These are phyloP conservation scores for Claviceps purpurea DNA, from an alignment of 2,329 filamentous ascomycete genomes.

Conservation along the genomic window DNA sequence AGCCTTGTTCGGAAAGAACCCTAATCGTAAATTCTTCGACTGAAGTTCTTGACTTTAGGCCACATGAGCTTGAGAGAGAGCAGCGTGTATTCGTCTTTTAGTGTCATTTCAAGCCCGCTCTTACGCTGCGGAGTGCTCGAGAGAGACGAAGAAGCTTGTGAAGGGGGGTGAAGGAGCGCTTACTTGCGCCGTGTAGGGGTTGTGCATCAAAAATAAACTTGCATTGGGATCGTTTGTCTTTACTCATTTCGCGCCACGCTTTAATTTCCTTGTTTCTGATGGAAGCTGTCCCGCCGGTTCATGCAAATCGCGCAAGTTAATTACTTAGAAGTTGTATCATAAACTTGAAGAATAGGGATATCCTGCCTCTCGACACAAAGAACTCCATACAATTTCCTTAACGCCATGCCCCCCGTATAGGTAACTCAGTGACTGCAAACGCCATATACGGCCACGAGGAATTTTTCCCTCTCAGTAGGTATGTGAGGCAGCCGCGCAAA, in stretches of 20 bases:
- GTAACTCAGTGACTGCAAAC: too few relatives aligned
- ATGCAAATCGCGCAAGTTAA: conserved; percentile 3
- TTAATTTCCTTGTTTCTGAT: neutral
- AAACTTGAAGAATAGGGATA: conserved; percentile 1
- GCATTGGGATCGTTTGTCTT: neutral
- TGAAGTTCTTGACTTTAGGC: conserved; percentile 29
- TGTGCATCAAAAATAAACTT: neutral
- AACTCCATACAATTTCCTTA: neutral
- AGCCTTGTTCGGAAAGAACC: conserved; percentile 85
- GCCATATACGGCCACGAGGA: too few relatives aligned
- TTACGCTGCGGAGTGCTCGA: conserved; percentile 6
- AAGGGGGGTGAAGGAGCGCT: too few relatives aligned
- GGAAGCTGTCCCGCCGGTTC: conserved; percentile 6
- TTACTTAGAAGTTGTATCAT: conserved; percentile 22
- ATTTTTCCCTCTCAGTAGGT: too few relatives aligned
- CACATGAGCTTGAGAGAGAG: neutral
- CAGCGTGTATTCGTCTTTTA: neutral
- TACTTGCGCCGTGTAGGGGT: too few relatives aligned
- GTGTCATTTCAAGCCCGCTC: neutral
- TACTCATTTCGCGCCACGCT: neutral
- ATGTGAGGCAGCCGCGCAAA: too few relatives aligned
- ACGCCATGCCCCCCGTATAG: too few relatives aligned
- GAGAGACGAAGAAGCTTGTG: neutral
- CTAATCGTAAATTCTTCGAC: conserved; percentile 90
- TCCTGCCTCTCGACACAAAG: neutral